Evolutionary conservation across 768 basidiomycete genomes (phyloP).

Genomic region (Suillus ampliporus): DNA sequence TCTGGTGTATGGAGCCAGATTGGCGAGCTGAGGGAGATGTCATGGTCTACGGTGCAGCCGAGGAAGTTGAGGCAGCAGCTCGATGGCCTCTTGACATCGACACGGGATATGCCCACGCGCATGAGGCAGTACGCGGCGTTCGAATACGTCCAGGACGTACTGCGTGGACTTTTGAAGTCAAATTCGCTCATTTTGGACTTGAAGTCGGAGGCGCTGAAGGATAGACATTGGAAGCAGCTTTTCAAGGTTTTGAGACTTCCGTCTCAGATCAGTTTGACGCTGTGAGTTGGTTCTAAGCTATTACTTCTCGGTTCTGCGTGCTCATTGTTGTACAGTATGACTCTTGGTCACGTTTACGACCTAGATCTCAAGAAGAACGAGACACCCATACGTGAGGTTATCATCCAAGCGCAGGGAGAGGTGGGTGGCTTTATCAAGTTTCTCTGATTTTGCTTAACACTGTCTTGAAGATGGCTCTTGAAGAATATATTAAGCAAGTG

Average conservation of each 20-base stretch:
- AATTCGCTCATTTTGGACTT: conserved; percentile 91
- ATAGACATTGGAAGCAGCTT: conserved; percentile 97
- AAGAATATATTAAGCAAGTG: conserved; percentile 95
- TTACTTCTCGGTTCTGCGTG: conserved; percentile 3
- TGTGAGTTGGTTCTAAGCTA: conserved; percentile 52
- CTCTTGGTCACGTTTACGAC: conserved; percentile 95
- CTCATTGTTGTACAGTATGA: conserved; percentile 67
- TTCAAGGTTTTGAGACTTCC: conserved; percentile 87
- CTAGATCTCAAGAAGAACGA: conserved; percentile 96
- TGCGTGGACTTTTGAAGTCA: conserved; percentile 85
- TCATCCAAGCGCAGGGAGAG: conserved; percentile 97
- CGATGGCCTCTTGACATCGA: conserved; percentile 89
- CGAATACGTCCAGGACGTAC: conserved; percentile 93
- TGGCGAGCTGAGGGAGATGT: conserved; percentile 81
- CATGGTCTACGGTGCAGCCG: conserved; percentile 93
- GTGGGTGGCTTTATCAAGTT: conserved; percentile 42
- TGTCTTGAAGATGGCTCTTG: conserved; percentile 80
- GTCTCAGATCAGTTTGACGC: conserved; percentile 73
- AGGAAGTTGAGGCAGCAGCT: conserved; percentile 94
- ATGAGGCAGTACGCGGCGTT: conserved; percentile 99
- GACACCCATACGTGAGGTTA: conserved; percentile 88
- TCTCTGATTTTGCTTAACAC: conserved; percentile 15
- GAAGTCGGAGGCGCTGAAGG: conserved; percentile 96
- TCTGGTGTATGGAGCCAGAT: conserved; percentile 98
- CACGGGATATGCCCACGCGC: conserved; percentile 97